These are phyloP conservation scores for Teunomyces cretensis DNA, from an alignment of 805 yeast species.

Conservation along the genomic window DNA sequence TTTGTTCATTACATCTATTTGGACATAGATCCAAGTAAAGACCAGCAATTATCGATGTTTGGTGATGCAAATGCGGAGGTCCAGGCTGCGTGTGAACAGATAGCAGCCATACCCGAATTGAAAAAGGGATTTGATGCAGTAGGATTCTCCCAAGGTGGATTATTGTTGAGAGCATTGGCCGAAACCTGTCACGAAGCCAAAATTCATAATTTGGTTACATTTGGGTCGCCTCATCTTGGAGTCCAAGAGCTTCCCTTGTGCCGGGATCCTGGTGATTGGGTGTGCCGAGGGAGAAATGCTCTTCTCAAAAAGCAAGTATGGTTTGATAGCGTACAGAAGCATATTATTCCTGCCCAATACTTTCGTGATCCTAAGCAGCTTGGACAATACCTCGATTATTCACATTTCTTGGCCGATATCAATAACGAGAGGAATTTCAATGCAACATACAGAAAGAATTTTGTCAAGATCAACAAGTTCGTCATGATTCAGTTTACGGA, in stretches of 20 bases:
- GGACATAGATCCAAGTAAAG: conserved; percentile 48
- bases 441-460: conserved; percentile 40
- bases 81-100: conserved; percentile 53
- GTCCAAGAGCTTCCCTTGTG: conserved; percentile 68
- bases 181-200: conserved; percentile 50
- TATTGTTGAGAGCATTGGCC: conserved; percentile 66
- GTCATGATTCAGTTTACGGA: conserved; percentile 59
- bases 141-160: conserved; percentile 84
- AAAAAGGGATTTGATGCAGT: conserved; percentile 63
- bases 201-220: conserved; percentile 59
- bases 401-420: conserved; percentile 60
- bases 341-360: conserved; percentile 71
- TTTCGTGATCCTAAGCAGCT: conserved; percentile 61
- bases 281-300: conserved; percentile 55
- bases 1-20: conserved; percentile 55
- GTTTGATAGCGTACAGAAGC: conserved; percentile 52
- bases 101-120: conserved; percentile 47
- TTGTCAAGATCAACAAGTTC: conserved; percentile 47
- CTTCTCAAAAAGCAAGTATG: conserved; percentile 62
- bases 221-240: conserved; percentile 83
- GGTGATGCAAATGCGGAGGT: conserved; percentile 62
- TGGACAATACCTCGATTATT: conserved; percentile 53
- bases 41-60: conserved; percentile 53
- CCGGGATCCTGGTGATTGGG: conserved; percentile 48
- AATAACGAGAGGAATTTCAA: conserved; percentile 58